phyloP scores from a whole-genome alignment of 2,329 filamentous ascomycete species.

The Albophoma yamanashiensis region DNA sequence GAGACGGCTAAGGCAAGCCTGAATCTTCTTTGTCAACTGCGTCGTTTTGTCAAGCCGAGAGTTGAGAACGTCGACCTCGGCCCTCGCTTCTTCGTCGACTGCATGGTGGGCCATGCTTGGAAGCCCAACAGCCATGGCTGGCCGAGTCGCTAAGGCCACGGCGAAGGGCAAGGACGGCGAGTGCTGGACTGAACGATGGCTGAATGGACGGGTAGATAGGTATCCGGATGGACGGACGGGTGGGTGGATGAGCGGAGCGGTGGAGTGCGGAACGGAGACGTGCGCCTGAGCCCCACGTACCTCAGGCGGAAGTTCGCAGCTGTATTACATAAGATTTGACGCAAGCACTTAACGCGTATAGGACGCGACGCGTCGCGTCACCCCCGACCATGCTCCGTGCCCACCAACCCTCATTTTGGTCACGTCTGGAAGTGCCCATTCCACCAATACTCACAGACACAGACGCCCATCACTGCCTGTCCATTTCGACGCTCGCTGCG shows the following conservation, averaged over 20 bases:
- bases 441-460: neutral
- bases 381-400: conserved; percentile 1
- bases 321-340: neutral
- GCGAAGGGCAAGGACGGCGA: neutral
- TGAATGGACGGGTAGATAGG: neutral
- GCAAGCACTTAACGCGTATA: conserved; percentile 2
- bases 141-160: neutral
- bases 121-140: conserved; percentile 40
- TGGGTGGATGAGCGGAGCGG: neutral
- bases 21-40: conserved; percentile 89
- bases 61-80: conserved; percentile 60
- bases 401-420: neutral
- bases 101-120: conserved; percentile 33
- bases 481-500: neutral
- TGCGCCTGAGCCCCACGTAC: too few species aligned
- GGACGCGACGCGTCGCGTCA: conserved; percentile 2
- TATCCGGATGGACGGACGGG: neutral
- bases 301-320: too few species aligned
- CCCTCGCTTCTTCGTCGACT: conserved; percentile 55
- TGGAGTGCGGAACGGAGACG: neutral
- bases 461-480: neutral
- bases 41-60: conserved; percentile 82
- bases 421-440: neutral
- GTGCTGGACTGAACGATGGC: neutral
- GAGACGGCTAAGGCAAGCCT: conserved; percentile 72